phyloP scores from a whole-genome alignment of 2,329 filamentous ascomycete species.

The Arthrobotrys pseudoclavata region DNA sequence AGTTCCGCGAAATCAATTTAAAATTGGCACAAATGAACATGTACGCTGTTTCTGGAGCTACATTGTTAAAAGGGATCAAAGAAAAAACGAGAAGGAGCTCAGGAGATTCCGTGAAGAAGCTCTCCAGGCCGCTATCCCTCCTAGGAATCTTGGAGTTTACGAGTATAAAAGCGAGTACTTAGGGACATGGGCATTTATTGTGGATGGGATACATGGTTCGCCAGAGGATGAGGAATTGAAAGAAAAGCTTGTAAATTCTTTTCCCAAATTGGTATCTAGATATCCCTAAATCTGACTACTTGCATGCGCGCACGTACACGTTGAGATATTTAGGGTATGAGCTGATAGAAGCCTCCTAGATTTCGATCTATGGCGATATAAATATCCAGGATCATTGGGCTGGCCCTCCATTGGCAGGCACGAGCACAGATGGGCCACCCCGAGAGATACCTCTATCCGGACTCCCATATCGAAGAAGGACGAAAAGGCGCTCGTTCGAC shows the following conservation, averaged over 20 bases:
- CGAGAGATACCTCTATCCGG: no score
- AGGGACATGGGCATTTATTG: slow-evolving; percentile 2
- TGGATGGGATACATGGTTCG: neutral
- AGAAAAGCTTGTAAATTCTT: neutral
- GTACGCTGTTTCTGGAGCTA: neutral
- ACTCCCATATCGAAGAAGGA: no score
- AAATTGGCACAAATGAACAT: slow-evolving; percentile 5
- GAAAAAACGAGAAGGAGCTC: neutral
- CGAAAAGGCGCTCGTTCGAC: no score
- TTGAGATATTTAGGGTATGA: neutral
- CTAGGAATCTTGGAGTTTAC: neutral
- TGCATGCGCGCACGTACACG: neutral
- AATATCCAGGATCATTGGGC: no score
- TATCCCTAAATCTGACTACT: neutral
- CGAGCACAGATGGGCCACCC: no score
- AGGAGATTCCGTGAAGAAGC: neutral
- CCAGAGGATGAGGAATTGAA: neutral
- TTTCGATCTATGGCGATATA: no score
- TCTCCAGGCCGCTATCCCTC: neutral
- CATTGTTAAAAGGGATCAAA: neutral
- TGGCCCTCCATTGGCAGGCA: no score
- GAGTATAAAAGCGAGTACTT: neutral
- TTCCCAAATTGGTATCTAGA: neutral
- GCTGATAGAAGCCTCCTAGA: neutral
- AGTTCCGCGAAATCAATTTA: neutral